Base-by-base conservation (phyloP, 148 eudicot genomes). In the Persicaria maculosa region DNA sequence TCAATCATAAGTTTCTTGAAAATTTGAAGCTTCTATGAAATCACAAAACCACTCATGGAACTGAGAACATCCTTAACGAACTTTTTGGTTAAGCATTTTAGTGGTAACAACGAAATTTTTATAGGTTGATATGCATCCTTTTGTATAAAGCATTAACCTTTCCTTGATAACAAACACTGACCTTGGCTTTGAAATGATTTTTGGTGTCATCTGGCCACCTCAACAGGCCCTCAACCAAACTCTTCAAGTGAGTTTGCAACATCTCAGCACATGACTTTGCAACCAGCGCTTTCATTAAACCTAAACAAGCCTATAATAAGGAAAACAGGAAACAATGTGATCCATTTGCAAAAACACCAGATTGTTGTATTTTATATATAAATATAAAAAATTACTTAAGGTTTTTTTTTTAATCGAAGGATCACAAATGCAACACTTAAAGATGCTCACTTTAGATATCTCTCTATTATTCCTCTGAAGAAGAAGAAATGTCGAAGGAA, bases 101-200 rank as follows among this genome's bases (percentile, higher is more conserved):
- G n/a, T n/a, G n/a, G n/a, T n/a, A n/a, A n/a, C n/a, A n/a, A n/a
- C n/a, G n/a, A n/a, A n/a, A n/a, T n/a, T n/a, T n/a, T n/a, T n/a
- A n/a, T n/a, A n/a, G n/a, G n/a, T n/a, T n/a, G n/a, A n/a, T n/a
- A n/a, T n/a, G n/a, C n/a, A n/a, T n/a, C n/a, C n/a, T n/a, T n/a
- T n/a, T n/a, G n/a, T n/a, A n/a, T n/a, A n/a, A 40, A 15, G 45
- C 69, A 75, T 80, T 9, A 64, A 94, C 99, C 96, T 95, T n/a
- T n/a, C n/a, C n/a, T n/a, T n/a, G n/a, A n/a, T 95, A 4, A 97
- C 92, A n/a, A n/a, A n/a, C n/a, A n/a, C n/a, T n/a, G n/a, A n/a
- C n/a, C n/a, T n/a, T n/a, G n/a, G n/a, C n/a, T 88, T 89, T 95
- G 64, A 95, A 95, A 81, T 90, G 97, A 79, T 88, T 95, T 82